Conservation (phyloP, 2,329 filamentous ascomycete genomes). For the Fusarium sambucinum region DNA sequence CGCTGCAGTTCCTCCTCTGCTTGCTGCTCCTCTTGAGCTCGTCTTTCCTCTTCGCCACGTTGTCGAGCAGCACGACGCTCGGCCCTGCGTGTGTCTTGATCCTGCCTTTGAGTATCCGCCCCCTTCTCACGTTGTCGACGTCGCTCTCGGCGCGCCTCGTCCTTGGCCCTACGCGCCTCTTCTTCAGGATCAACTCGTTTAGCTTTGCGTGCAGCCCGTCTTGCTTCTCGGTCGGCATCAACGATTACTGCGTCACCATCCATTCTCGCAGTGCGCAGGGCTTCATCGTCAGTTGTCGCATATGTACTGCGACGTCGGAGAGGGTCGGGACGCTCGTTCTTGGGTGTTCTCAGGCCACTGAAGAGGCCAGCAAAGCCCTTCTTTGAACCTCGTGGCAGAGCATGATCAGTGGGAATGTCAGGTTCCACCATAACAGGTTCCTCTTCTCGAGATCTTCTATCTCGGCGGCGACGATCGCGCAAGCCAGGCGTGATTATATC, state of each 20-base stretch:
- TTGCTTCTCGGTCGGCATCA: constrained; percentile 71
- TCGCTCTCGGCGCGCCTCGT: constrained; percentile 67
- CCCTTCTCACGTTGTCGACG: constrained; percentile 64
- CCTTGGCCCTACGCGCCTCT: constrained; percentile 66
- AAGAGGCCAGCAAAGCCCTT: constrained; percentile 72
- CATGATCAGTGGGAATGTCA: constrained; percentile 50
- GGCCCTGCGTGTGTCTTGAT: constrained; percentile 67
- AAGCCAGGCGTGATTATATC: constrained; percentile 50
- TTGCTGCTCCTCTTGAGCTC: constrained; percentile 62
- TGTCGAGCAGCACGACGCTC: constrained; percentile 61
- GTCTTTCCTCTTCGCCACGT: constrained; percentile 44
- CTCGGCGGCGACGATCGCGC: constrained; percentile 52
- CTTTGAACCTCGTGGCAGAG: constrained; percentile 57
- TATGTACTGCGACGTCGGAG: constrained; percentile 63
- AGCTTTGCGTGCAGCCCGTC: constrained; percentile 71
- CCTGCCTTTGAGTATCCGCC: constrained; percentile 59
- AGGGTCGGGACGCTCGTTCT: constrained; percentile 54
- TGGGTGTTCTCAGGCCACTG: constrained; percentile 66
- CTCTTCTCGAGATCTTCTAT: constrained; percentile 54
- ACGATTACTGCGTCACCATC: constrained; percentile 63
- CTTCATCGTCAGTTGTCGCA: constrained; percentile 65
- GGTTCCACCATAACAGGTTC: constrained; percentile 56
- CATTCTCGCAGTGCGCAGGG: constrained; percentile 58
- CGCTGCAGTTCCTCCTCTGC: constrained; percentile 62
- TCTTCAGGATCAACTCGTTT: constrained; percentile 71